Conservation (phyloP, 2,329 filamentous ascomycete genomes). For the Exserohilum rostratum region DNA sequence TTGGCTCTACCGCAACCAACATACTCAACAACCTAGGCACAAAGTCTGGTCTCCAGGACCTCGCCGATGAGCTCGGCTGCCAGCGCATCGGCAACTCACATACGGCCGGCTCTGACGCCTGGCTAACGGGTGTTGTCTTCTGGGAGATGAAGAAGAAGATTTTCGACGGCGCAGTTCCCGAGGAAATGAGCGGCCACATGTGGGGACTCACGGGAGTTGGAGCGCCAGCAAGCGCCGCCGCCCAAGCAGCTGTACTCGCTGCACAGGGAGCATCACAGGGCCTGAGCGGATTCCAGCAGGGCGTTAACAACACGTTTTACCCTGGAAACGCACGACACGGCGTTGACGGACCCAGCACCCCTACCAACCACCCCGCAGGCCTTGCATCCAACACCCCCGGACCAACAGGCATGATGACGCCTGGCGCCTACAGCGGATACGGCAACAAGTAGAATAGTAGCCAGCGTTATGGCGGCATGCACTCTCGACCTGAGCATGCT, state of each 20-base stretch:
- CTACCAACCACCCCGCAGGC: conserved; percentile 62
- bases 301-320: conserved; percentile 50
- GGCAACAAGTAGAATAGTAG: conserved; percentile 38
- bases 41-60: conserved; percentile 90
- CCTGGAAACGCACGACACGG: conserved; percentile 48
- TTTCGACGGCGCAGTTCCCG: conserved; percentile 80
- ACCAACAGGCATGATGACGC: conserved; percentile 73
- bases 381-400: conserved; percentile 56
- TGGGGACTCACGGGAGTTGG: conserved; percentile 80
- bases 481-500: too few relatives aligned
- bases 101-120: conserved; percentile 90
- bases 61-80: conserved; percentile 90
- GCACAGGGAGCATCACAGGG: conserved; percentile 48
- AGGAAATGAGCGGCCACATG: conserved; percentile 84
- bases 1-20: conserved; percentile 61
- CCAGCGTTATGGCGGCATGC: background rate
- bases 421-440: conserved; percentile 51
- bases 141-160: conserved; percentile 90
- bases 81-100: conserved; percentile 87
- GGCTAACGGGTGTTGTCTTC: conserved; percentile 92
- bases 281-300: conserved; percentile 36
- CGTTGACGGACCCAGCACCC: conserved; percentile 69
- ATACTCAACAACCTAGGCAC: conserved; percentile 85
- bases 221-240: conserved; percentile 62
- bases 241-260: conserved; percentile 51